Evolutionary conservation across 305 asterid species (phyloP), one percentile per base, ranked within the genome.

Genomic region (Stenogyne calaminthoides): DNA sequence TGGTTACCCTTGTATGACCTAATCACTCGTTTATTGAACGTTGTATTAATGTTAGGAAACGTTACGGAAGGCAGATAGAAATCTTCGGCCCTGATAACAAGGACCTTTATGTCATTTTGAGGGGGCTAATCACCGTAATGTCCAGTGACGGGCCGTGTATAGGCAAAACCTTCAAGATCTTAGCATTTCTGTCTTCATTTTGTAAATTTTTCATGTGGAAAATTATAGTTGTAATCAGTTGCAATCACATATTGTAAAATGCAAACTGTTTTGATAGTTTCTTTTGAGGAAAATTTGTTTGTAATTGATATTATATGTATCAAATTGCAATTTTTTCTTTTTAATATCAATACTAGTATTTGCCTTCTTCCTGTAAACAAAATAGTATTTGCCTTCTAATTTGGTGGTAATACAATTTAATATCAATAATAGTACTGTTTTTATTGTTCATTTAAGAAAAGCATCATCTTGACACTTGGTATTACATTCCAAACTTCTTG

Each of bases 71-170:
- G 97, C 95, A 14, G 93, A 87, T 54, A n/a, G 98, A 90, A 70
- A 92, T 94, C 59, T 88, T 94, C 69, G 96, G 98, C 64, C 85
- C 89, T 2, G 98, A 94, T 66, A 94, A 92, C 88, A 88, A 85
- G 78, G 98, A 95, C 71, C 91, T 92, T 40, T 95, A 86, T 66
- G 83, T 83, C 71, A 81, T 95, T 68, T 94, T 92, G 44, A 97
- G 88, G 80, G 92, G 98, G 47, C 75, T 92, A 71, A 90, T 95
- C 74, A 84, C 87, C 92, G 96, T 16, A 89, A 88, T 70, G 84
- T 83, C 61, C 95, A 88, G 16, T 87, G 79, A 86, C 40, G 74
- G 47, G 55, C n/a, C 49, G 18, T 40, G 65, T 9, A 27, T 8
- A 29, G 52, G 63, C 58, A 12, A 54, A n/a, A 64, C 66, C 71